Base-by-base conservation (phyloP, 257 asterid genomes). In the Linaria vulgaris region DNA sequence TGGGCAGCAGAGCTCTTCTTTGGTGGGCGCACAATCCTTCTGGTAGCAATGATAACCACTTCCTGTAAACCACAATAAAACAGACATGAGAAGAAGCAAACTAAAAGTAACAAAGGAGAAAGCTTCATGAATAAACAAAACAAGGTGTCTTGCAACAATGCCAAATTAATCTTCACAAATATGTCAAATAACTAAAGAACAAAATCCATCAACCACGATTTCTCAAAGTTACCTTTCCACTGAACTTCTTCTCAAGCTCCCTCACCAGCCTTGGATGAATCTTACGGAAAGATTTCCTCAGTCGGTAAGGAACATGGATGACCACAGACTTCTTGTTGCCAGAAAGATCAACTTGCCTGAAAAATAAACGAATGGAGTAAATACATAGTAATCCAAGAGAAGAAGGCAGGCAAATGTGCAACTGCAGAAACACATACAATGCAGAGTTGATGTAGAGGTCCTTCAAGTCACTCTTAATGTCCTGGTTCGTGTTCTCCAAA, bases 241-340 rank as follows among this genome's bases (percentile, higher is more conserved):
- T 88, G 88, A 91, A 91, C 73, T 91, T 91, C 84, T 91, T 88
- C 85, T 91, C 98, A 20, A 91, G 86, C 79, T 91, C 96, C 61
- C 97, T 79, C 61, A 91, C 96, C 56, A 91, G 87, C 66, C 94
- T 77, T 14, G 89, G 75, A 20, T 91, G 98, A 60, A 91, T 83
- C 79, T 88, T 91, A 64, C 95, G 91, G 90, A 85, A 91, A 64
- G 91, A 76, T 76, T 88, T 91, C 74, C 95, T 79, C 81, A 91
- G 49, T 9, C 97, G 71, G 45, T 79, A 91, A 1, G 98, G 98
- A 1, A 86, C 96, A 50, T 88, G 96, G 72, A 91, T 81, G 43
- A 88, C 96, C 57, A 86, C 89, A 63, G 98, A 96, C 59, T 91
- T 91, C 81, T 82, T 81, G 76, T 71, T 78, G 37, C 88, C 95